Base-by-base conservation (phyloP, 257 asterid genomes). In the Phtheirospermum japonicum region DNA sequence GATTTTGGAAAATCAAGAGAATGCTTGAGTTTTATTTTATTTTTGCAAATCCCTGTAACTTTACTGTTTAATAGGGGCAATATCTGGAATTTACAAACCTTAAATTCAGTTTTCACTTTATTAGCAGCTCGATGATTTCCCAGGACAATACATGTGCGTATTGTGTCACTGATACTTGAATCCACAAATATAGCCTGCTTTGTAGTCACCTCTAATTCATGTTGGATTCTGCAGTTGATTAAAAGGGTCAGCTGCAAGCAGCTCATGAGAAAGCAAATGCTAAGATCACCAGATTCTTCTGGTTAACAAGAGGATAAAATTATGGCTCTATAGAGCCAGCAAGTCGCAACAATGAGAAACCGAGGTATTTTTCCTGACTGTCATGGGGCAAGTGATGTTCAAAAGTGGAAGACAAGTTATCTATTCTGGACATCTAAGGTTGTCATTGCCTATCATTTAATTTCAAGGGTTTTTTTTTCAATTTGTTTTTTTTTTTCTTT, bases 111-210 rank as follows among this genome's bases (percentile, higher is more conserved):
- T 82, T 85, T 87, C 67, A 93, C 94, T 83, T 54, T 89, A 68
- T 73, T 58, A 1, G 97, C 99, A 66, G 88, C 96, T 37, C 84
- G 89, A 65, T 92, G 84, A 72, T 92, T 89, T 67, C 96, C 96
- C 72, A 89, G 78, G 56, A 82, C 96, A 72, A 92, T 89, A 65
- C 96, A 92, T 56, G 99, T 85, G 23, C 99, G 95, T 62, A 93
- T 93, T 32, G 97, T 93, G 81, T 93, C 97, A 57, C 92, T 89
- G 69, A 93, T 77, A 77, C 99, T 93, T 59, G 99, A 89, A 77
- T 89, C 99, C 76, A 89, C 88, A 61, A 89, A 92, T 59, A 93
- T 87, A 42, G 95, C 86, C 76, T 89, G 97, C 74, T 93, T 93
- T 50, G 97, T 85, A 7, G 87, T 67, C 68, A 77, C 83, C 81